Conservation (phyloP, 2,329 filamentous ascomycete genomes). For the Aspergillus sp. region DNA sequence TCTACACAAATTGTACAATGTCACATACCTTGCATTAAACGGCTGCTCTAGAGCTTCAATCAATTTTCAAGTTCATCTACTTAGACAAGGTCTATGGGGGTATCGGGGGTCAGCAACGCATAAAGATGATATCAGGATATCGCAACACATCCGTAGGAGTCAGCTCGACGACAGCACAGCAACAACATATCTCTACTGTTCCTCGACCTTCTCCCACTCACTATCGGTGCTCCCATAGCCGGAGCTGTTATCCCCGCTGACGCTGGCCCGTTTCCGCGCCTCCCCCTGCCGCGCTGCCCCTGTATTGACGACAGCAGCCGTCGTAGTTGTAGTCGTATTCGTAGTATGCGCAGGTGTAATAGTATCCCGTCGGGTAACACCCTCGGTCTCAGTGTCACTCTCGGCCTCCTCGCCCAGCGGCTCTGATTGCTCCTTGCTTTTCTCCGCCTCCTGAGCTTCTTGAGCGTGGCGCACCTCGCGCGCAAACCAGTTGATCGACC, state of each 20-base stretch:
- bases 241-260: constrained; percentile 46
- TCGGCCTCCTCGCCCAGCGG: constrained; percentile 34
- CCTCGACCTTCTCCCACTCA: constrained; percentile 93
- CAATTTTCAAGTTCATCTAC: too few species aligned
- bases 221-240: constrained; percentile 77
- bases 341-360: background rate
- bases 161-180: background rate
- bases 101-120: too few species aligned
- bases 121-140: too few species aligned
- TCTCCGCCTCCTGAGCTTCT: constrained; percentile 37
- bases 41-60: too few species aligned
- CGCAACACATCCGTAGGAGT: too few species aligned
- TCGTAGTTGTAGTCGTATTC: constrained; percentile 3
- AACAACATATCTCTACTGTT: background rate
- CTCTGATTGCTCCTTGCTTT: constrained; percentile 40
- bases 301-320: constrained; percentile 10
- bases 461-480: constrained; percentile 57
- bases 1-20: too few species aligned
- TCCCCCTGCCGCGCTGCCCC: constrained; percentile 40
- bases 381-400: constrained; percentile 46
- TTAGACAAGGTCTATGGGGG: too few species aligned
- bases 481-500: constrained; percentile 96
- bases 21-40: too few species aligned
- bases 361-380: constrained; percentile 14
- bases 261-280: constrained; percentile 45